Percentiles rank a stretch among this genome's conserved stretches.
Evolutionary conservation across 306 rosid genomes (phyloP).

Genomic region (Quercus engelmannii): DNA sequence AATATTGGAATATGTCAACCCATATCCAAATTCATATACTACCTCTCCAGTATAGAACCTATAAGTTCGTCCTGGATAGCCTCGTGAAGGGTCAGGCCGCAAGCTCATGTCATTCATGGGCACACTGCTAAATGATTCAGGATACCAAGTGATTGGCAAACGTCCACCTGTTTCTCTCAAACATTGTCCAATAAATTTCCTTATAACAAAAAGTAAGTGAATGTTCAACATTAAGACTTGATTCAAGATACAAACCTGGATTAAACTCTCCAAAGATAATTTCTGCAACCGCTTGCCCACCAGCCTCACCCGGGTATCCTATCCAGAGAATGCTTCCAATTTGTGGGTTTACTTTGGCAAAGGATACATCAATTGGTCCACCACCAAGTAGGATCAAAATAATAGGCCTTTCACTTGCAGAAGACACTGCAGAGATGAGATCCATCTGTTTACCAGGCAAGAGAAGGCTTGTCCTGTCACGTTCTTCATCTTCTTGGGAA

Average conservation of each 20-base stretch:
- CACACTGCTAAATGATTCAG: constrained; percentile 66
- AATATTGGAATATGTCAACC: constrained; percentile 69
- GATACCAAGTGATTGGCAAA: constrained; percentile 83
- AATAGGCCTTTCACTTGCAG: constrained; percentile 58
- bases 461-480: constrained; percentile 76
- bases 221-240: too few species aligned
- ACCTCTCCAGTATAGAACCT: constrained; percentile 70
- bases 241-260: constrained; percentile 55
- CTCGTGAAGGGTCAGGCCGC: constrained; percentile 76
- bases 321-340: constrained; percentile 82
- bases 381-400: constrained; percentile 79
- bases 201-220: too few species aligned
- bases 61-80: constrained; percentile 86
- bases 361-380: constrained; percentile 81
- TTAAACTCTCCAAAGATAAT: constrained; percentile 72
- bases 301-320: constrained; percentile 90
- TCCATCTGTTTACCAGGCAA: constrained; percentile 68
- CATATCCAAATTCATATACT: constrained; percentile 75
- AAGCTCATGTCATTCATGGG: constrained; percentile 85
- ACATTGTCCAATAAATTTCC: too few species aligned
- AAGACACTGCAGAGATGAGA: constrained; percentile 58
- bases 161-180: constrained; percentile 58
- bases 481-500: constrained; percentile 75
- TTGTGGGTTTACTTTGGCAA: constrained; percentile 47
- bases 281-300: constrained; percentile 81